Evolutionary conservation across 2,329 filamentous ascomycete genomes (phyloP), one percentile per base, ranked within the genome.

Genomic region (Chrysoporthe cubensis): DNA sequence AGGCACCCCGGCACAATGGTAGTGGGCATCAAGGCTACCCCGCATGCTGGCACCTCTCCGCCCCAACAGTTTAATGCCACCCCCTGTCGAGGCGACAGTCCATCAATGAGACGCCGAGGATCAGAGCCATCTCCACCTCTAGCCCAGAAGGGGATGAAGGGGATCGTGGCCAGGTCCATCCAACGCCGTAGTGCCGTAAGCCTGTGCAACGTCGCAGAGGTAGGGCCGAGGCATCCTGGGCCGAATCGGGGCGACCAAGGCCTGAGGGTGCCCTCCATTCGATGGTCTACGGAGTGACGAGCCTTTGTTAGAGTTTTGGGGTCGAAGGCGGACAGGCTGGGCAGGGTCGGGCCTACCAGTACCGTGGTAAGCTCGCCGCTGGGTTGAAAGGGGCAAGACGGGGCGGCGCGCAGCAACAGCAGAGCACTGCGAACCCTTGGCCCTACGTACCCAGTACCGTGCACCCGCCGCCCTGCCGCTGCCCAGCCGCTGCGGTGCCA

Each of bases 31-130:
- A 26, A 26, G 37, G n/a, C 56, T 60, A 69, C 67, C 67, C 67
- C 67, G 67, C 67, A 69, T 66, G 34, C 46, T 32, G 56, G n/a
- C 18, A 18, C 14, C 26, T 54, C 59, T 54, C 64, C 59, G 50
- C 50, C 59, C 34, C 66, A 64, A 66, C 42, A 46, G 7, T 32
- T 37, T 9, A 26, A 40, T 7, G n/a, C 9, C 40, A 14, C n/a
- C 37, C 16, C 42, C 32, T 34, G 43, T 18, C 59, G 62, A 26
- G 50, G 56, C n/a, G 18, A 42, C 50, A 61, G 59, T 68, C 67
- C 67, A 63, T 68, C 67, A 68, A 68, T 66, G 60, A 66, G 64
- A 44, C 44, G 67, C n/a, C 67, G 54, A 66, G 64, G 21, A 50
- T 18, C 26, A 40, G 40, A 16, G 26, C 50, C 50, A 2, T 40